Evolutionary conservation across 768 basidiomycete species (phyloP).

Genomic region (Crepidotus variabilis): DNA sequence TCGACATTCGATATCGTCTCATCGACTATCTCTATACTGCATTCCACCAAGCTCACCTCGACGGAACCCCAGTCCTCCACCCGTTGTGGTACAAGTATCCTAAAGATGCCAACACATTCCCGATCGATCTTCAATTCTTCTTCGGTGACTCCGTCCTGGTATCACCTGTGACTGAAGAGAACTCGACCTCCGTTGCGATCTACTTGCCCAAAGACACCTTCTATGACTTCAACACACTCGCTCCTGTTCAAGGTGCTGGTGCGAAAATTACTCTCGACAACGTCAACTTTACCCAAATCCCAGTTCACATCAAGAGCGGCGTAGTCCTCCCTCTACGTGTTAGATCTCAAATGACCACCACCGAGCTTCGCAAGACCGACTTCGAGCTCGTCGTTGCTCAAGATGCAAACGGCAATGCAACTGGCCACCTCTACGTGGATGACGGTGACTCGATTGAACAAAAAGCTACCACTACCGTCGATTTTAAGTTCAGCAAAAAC

Average conservation of each 20-base stretch:
- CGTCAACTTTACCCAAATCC: slow-evolving; percentile 55
- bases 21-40: slow-evolving; percentile 72
- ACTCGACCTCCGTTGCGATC: slow-evolving; percentile 51
- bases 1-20: slow-evolving; percentile 64
- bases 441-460: slow-evolving; percentile 53
- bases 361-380: slow-evolving; percentile 45
- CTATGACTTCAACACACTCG: slow-evolving; percentile 57
- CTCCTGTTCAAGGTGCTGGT: slow-evolving; percentile 46
- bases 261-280: slow-evolving; percentile 38
- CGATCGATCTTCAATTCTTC: slow-evolving; percentile 67
- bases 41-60: slow-evolving; percentile 52
- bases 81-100: slow-evolving; percentile 70
- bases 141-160: slow-evolving; percentile 65
- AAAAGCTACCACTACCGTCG: slow-evolving; percentile 26
- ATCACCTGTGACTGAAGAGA: slow-evolving; percentile 62
- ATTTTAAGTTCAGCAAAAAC: slow-evolving; percentile 27
- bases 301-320: slow-evolving; percentile 60
- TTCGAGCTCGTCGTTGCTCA: slow-evolving; percentile 67
- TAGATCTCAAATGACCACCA: slow-evolving; percentile 57
- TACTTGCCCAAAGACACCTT: slow-evolving; percentile 65
- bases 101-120: slow-evolving; percentile 52
- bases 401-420: slow-evolving; percentile 43
- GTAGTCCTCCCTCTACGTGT: slow-evolving; percentile 53
- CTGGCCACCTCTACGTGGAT: slow-evolving; percentile 56
- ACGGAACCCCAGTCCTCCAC: slow-evolving; percentile 64